Conservation (phyloP, 106 monocot species). For the Dioscorea dumetorum region DNA sequence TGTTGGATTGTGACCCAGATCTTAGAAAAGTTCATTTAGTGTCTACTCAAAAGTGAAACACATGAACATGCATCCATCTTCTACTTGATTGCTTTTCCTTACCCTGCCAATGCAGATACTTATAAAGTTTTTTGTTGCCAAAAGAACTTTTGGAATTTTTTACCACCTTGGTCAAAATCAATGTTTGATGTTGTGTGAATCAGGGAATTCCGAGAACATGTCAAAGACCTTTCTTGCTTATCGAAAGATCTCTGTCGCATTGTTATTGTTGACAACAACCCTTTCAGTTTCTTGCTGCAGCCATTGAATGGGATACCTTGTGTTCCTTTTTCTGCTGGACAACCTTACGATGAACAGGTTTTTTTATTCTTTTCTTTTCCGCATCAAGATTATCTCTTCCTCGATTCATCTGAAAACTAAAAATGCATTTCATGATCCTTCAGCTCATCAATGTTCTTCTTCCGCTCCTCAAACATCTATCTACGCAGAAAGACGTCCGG, state of each 20-base stretch:
- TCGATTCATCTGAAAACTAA: not conserved
- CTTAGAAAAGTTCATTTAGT: too few relatives aligned
- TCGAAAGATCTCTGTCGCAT: constrained; percentile 34
- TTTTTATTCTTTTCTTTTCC: not conserved
- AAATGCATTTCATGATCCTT: not conserved
- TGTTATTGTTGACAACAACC: constrained; percentile 71
- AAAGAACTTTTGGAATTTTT: too few relatives aligned
- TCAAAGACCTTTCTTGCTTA: constrained; percentile 43
- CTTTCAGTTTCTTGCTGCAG: constrained; percentile 73
- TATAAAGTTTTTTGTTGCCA: too few relatives aligned
- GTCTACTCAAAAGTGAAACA: too few relatives aligned
- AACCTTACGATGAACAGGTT: constrained; percentile 73
- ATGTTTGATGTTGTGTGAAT: not conserved
- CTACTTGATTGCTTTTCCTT: too few relatives aligned
- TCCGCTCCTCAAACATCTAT: constrained; percentile 54
- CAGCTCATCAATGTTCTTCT: constrained; percentile 60
- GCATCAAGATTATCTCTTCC: not conserved
- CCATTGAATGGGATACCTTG: constrained; percentile 78
- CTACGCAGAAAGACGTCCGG: constrained; percentile 60
- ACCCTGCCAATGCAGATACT: too few relatives aligned
- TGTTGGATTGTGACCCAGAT: too few relatives aligned
- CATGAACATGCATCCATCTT: too few relatives aligned
- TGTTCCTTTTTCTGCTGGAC: constrained; percentile 63
- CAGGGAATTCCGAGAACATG: constrained; percentile 49
- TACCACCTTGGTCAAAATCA: too few relatives aligned